These are phyloP conservation scores for Penicillium cosmopolitanum DNA, from an alignment of 495 filamentous ascomycete species.

Conservation along the genomic window DNA sequence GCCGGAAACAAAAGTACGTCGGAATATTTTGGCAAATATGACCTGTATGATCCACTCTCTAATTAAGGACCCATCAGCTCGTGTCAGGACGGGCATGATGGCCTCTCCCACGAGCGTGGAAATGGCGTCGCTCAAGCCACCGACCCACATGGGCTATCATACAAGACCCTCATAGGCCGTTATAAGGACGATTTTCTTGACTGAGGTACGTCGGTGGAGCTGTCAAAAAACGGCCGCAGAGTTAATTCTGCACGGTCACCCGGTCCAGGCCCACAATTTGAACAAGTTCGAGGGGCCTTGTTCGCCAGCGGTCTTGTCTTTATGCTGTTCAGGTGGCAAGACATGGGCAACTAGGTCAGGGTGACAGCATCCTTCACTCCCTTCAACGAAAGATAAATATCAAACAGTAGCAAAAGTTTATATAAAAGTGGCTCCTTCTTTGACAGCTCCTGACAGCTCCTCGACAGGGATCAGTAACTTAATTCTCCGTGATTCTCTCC, in stretches of 20 bases:
- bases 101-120: constrained; percentile 6
- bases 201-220: background rate
- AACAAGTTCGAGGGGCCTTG: background rate
- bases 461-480: background rate
- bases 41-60: constrained; percentile 1
- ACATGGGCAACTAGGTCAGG: background rate
- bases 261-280: background rate
- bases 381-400: background rate
- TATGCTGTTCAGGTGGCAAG: background rate
- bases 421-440: background rate
- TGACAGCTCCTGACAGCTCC: constrained; percentile 1
- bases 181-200: background rate
- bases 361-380: background rate
- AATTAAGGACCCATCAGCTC: constrained; percentile 10
- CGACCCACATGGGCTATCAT: background rate
- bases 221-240: constrained; percentile 8
- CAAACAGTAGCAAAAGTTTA: constrained; percentile 4
- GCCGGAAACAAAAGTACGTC: background rate
- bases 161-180: background rate
- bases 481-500: background rate
- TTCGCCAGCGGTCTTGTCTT: background rate
- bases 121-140: constrained; percentile 4
- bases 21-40: background rate
- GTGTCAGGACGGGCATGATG: background rate
- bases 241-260: background rate